Percentiles rank a stretch among this genome's conserved stretches.
Conservation (phyloP, 2,329 filamentous ascomycete genomes). For the Dryadomyces quercus-mongolicae region DNA sequence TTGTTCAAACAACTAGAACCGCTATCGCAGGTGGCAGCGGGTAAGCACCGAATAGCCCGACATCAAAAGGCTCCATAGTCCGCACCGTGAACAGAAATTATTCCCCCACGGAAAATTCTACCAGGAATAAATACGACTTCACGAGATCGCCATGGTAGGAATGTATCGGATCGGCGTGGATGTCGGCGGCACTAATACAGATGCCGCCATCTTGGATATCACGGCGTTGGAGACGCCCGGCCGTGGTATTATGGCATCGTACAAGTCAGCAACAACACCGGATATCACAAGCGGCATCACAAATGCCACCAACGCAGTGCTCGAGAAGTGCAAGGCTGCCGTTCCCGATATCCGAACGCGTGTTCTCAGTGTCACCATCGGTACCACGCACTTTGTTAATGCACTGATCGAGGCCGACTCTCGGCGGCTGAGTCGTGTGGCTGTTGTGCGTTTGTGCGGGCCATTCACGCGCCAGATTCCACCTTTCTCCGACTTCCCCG, state of each 20-base stretch:
- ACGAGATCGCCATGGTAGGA: too few relatives aligned
- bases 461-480: conserved; percentile 26
- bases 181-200: conserved; percentile 38
- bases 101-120: too few relatives aligned
- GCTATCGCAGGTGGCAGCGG: too few relatives aligned
- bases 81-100: too few relatives aligned
- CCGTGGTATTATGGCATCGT: conserved; percentile 33
- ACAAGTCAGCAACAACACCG: conserved; percentile 30
- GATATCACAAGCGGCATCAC: conserved; percentile 12
- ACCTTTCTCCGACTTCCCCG: conserved; percentile 25
- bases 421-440: conserved; percentile 16
- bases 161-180: conserved; percentile 29
- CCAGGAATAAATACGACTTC: too few relatives aligned
- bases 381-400: conserved; percentile 16
- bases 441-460: conserved; percentile 20
- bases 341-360: conserved; percentile 6
- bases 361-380: conserved; percentile 12
- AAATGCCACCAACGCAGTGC: conserved; percentile 7
- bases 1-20: too few relatives aligned
- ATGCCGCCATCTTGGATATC: conserved; percentile 37
- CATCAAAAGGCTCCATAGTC: too few relatives aligned
- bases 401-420: conserved; percentile 13
- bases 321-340: conserved; percentile 3
- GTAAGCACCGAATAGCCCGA: too few relatives aligned
- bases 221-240: conserved; percentile 19